Evolutionary conservation across 2,329 filamentous ascomycete species (phyloP), one percentile per base, ranked within the genome.

Genomic region (Thielaviopsis cerberus): DNA sequence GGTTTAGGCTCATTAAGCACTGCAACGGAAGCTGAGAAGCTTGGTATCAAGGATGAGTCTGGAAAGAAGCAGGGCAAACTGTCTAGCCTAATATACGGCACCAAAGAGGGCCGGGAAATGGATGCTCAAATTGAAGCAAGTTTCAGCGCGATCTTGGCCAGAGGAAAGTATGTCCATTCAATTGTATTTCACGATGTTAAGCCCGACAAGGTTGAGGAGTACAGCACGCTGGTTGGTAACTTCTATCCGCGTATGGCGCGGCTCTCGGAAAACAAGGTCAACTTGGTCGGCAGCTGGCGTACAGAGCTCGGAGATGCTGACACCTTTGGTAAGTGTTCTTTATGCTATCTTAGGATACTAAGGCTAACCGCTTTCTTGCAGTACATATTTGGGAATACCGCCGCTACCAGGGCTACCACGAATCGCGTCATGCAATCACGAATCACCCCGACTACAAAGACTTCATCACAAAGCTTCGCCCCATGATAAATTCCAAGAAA

Each of bases 321-420:
- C 67, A 96, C 90, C 0, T 98, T 98, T 72, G 82, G 90, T 95
- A 79, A 62, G 80, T 70, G 15, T 20, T 4, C 30, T 13, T n/a
- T 22, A 25, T 51, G 23, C 27, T 20, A 8, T 23, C 10, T 22
- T 11, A 3, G 7, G 25, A 23, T 34, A 41, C 37, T 48, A 48
- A 24, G 13, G 13, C 51, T 55, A 24, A 53, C n/a, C 15, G 10
- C 11, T 57, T 1, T 34, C 15, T 20, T 20, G 51, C 56, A 97
- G 92, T 98, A 55, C 92, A 98, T 70, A 98, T 98, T 67, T 98
- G 92, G 92, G 92, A 98, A 71, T 98, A 98, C 71, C 90, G 97
- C 72, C 85, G 90, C 66, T 98, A 97, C 73, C 79, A 90, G 65
- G 92, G 92, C 61, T 97, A 97, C 71, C 92, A 98, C 71, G 82